Evolutionary conservation across 768 basidiomycete species (phyloP).

Genomic region (Hysterangium stoloniferum): DNA sequence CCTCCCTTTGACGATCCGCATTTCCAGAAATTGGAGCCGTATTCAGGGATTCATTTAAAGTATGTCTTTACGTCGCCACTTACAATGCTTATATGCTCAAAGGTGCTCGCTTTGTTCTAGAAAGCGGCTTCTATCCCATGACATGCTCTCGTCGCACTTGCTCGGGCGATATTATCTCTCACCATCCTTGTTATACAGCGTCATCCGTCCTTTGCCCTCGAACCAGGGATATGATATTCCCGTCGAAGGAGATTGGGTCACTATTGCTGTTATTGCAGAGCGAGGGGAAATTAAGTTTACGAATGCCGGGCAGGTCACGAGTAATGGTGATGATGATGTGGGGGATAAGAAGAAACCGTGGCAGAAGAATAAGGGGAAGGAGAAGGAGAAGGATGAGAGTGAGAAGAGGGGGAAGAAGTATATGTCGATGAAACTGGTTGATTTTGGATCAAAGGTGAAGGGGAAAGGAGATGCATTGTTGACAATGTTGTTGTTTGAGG

Average conservation of each 20-base stretch:
- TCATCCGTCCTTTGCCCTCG: slow-evolving; percentile 66
- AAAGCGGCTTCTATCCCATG: slow-evolving; percentile 53
- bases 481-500: slow-evolving; percentile 80
- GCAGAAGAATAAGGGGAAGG: slow-evolving; percentile 23
- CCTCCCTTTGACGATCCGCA: slow-evolving; percentile 63
- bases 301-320: neutral
- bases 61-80: slow-evolving; percentile 33
- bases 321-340: slow-evolving; percentile 19
- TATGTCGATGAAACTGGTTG: slow-evolving; percentile 77
- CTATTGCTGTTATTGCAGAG: slow-evolving; percentile 92
- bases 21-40: slow-evolving; percentile 80
- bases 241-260: slow-evolving; percentile 89
- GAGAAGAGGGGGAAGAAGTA: slow-evolving; percentile 61
- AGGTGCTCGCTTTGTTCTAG: too few species aligned
- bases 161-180: slow-evolving; percentile 80
- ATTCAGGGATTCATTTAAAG: slow-evolving; percentile 81
- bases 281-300: slow-evolving; percentile 70
- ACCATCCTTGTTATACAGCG: slow-evolving; percentile 84
- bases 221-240: slow-evolving; percentile 77
- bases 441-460: slow-evolving; percentile 61
- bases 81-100: slow-evolving; percentile 1
- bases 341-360: neutral
- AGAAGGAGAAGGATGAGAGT: slow-evolving; percentile 27
- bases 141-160: slow-evolving; percentile 74
- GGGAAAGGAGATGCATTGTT: slow-evolving; percentile 80